Percentiles rank a stretch among this genome's conserved stretches.
Evolutionary conservation across 2,329 filamentous ascomycete species (phyloP).

Genomic region (Xylaria sp.): DNA sequence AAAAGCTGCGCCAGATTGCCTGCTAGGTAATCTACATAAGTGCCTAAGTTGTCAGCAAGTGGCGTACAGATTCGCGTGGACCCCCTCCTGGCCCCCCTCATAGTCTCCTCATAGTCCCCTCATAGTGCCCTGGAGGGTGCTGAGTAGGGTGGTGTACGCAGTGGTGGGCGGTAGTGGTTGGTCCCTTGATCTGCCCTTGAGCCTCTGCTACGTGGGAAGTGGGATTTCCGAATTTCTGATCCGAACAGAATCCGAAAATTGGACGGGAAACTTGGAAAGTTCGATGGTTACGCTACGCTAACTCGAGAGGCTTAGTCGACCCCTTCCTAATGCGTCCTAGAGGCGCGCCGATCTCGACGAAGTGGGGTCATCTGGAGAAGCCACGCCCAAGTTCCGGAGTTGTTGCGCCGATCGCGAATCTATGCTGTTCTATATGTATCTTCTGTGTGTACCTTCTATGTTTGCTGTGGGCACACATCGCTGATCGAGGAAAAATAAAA

Average conservation of each 20-base stretch:
- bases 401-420: conserved; percentile 13
- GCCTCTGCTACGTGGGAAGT: not conserved
- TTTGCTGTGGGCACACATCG: too few relatives aligned
- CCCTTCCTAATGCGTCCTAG: too few relatives aligned
- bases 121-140: not conserved
- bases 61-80: not conserved
- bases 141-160: not conserved
- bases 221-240: not conserved
- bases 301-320: not conserved
- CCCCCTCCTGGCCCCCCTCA: not conserved
- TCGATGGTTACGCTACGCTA: not conserved
- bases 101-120: not conserved
- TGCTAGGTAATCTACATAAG: not conserved
- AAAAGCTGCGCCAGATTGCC: not conserved
- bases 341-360: conserved; percentile 13
- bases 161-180: not conserved
- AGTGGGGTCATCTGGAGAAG: conserved; percentile 14
- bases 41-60: too few relatives aligned
- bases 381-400: not conserved
- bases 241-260: not conserved
- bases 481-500: not conserved
- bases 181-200: conserved; percentile 17
- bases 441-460: not conserved
- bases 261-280: not conserved
- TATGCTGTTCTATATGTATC: not conserved